Evolutionary conservation across 768 basidiomycete genomes (phyloP), one percentile per base, ranked within the genome.

Genomic region (Basidioascus undulatus): DNA sequence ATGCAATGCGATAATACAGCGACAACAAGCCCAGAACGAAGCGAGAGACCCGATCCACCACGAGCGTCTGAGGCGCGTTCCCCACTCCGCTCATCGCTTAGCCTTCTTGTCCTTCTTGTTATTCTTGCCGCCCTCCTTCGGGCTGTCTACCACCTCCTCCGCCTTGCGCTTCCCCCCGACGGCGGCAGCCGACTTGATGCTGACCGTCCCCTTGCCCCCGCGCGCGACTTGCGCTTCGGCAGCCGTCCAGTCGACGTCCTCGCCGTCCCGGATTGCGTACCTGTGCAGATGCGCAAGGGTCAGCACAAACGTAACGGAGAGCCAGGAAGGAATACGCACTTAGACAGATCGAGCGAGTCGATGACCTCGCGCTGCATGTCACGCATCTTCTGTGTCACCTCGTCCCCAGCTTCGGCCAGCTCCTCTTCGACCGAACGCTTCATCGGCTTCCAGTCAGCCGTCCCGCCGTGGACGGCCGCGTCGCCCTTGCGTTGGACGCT

Each of bases 301-400:
- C 10, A 19, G 13, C 48, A 39, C 31, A 28, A 28, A 50, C 32
- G 19, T n/a, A 32, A n/a, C 16, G 44, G 19, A 35, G 12, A 40
- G 37, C 28, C 35, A n/a, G 31, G 18, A 34, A 25, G 18, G 27
- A 26, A 37, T 35, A 66, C 81, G 68, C 54, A 94, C 84, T 76
- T 76, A 60, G 65, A 70, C 44, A 94, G 59, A 60, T 94, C 84
- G 24, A 98, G 65, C 18, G 79, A 69, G 48, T 82, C 73, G 37
- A 96, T 73, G 65, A 94, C 71, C 57, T 78, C 76, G 19, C 76
- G 65, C 59, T 94, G 86, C 57, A 76, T 49, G 16, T 58, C 56
- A 43, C 51, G 50, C 33, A 59, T 48, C 42, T 55, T 43, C 45
- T 55, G 59, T 34, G 74, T 63, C 37, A 68, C 75, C 47, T 69